These are phyloP conservation scores for Achlya hypogyna DNA, from an alignment of 352 stramenopile genomes.

Conservation along the genomic window DNA sequence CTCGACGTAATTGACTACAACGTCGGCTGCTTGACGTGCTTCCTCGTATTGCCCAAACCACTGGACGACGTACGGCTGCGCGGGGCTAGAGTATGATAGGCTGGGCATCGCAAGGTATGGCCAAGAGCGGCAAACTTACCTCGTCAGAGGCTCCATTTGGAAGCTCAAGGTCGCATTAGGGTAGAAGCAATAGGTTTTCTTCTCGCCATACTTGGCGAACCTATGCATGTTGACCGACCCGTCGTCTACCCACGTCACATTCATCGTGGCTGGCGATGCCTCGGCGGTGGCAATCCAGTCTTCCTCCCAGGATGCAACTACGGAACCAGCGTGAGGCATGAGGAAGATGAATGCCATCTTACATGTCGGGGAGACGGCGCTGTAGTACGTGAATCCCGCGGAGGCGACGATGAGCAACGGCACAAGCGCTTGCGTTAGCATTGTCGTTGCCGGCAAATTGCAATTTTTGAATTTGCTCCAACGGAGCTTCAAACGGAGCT, in stretches of 20 bases:
- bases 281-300: slow-evolving; percentile 8
- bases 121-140: slow-evolving; percentile 21
- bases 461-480: background rate
- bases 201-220: slow-evolving; percentile 47
- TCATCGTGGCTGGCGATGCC: background rate
- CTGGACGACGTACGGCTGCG: slow-evolving; percentile 61
- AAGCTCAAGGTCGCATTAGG: slow-evolving; percentile 66
- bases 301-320: slow-evolving; percentile 6
- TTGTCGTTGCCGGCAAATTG: background rate
- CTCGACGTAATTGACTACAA: slow-evolving; percentile 38
- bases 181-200: slow-evolving; percentile 66
- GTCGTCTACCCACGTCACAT: slow-evolving; percentile 57
- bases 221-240: slow-evolving; percentile 22
- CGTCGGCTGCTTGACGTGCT: slow-evolving; percentile 39
- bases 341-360: background rate
- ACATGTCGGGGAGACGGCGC: slow-evolving; percentile 1
- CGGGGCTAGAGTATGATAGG: no score
- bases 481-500: background rate
- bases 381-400: slow-evolving; percentile 7
- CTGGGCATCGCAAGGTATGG: background rate
- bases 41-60: slow-evolving; percentile 53
- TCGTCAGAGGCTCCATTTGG: slow-evolving; percentile 64
- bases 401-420: slow-evolving; percentile 3
- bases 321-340: background rate
- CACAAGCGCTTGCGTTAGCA: slow-evolving; percentile 15